Evolutionary conservation across 1,284 basidiomycete species (phyloP).

Genomic region (Fomitopsis palustris): DNA sequence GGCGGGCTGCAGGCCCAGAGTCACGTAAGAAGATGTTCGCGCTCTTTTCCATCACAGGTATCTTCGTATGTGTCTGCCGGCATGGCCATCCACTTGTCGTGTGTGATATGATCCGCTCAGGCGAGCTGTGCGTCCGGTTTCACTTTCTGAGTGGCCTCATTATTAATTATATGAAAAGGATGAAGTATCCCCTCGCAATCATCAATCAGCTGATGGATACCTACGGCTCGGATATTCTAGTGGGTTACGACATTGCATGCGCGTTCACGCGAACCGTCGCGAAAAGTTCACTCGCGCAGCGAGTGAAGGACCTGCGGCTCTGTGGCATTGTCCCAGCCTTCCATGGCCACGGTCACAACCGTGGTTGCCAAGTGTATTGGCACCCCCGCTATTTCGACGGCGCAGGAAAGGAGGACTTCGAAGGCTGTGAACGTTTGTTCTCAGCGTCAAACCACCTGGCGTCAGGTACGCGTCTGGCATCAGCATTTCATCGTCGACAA

Average conservation of each 20-base stretch:
- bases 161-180: conserved; percentile 16
- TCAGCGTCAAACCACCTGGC: conserved; percentile 29
- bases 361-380: conserved; percentile 27
- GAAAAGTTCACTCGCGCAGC: conserved; percentile 21
- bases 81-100: conserved; percentile 27
- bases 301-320: conserved; percentile 4
- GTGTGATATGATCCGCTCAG: conserved; percentile 33
- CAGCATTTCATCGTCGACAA: conserved; percentile 26
- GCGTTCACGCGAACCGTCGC: conserved; percentile 23
- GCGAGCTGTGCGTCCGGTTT: conserved; percentile 30
- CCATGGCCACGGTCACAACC: conserved; percentile 33
- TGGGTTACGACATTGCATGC: conserved; percentile 37
- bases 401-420: conserved; percentile 34
- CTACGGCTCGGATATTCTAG: conserved; percentile 14
- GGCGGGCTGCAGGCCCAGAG: conserved; percentile 19
- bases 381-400: conserved; percentile 29
- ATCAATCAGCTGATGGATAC: conserved; percentile 22
- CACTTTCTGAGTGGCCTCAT: neutral
- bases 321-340: conserved; percentile 18
- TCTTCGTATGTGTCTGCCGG: conserved; percentile 21
- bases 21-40: conserved; percentile 28
- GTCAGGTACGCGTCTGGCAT: conserved; percentile 14
- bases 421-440: conserved; percentile 30
- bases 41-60: conserved; percentile 29
- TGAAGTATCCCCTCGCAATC: conserved; percentile 33